Percentiles rank a stretch among this genome's conserved stretches.
Conservation (phyloP, 163 green algal genomes). For the Coccomyxa subellipsoidea region DNA sequence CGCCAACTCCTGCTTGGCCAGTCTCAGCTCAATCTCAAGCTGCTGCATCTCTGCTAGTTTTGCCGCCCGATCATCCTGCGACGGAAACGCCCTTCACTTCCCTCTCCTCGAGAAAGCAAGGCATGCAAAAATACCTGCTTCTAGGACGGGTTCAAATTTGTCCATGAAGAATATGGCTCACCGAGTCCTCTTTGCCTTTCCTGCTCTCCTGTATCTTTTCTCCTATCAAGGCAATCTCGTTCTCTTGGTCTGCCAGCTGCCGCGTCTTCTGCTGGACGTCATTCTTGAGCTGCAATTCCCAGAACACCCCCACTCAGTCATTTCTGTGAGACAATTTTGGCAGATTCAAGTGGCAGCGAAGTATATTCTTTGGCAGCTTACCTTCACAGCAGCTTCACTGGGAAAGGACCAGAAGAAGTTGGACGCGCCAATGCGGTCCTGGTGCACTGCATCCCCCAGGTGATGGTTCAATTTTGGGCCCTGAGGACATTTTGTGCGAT, state of each 20-base stretch:
- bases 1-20: slow-evolving; percentile 23
- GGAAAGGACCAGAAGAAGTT: slow-evolving; percentile 93
- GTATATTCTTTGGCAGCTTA: no score
- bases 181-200: slow-evolving; percentile 57
- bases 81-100: not conserved
- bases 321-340: not conserved
- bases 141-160: no score
- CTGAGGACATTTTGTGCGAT: no score
- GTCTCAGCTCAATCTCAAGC: slow-evolving; percentile 26
- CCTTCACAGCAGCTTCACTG: slow-evolving; percentile 72
- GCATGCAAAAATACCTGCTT: no score
- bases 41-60: slow-evolving; percentile 25
- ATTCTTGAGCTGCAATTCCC: slow-evolving; percentile 40
- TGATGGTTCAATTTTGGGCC: no score
- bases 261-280: slow-evolving; percentile 38
- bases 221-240: slow-evolving; percentile 15
- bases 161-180: slow-evolving; percentile 17
- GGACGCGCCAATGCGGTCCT: slow-evolving; percentile 69
- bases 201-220: slow-evolving; percentile 31
- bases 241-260: slow-evolving; percentile 19
- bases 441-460: slow-evolving; percentile 49
- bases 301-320: no score
- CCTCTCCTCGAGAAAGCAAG: not conserved
- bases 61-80: slow-evolving; percentile 26
- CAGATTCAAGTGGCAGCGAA: not conserved